Base-by-base conservation (phyloP, 2,329 filamentous ascomycete genomes). In the Pestalotiopsis sp. region DNA sequence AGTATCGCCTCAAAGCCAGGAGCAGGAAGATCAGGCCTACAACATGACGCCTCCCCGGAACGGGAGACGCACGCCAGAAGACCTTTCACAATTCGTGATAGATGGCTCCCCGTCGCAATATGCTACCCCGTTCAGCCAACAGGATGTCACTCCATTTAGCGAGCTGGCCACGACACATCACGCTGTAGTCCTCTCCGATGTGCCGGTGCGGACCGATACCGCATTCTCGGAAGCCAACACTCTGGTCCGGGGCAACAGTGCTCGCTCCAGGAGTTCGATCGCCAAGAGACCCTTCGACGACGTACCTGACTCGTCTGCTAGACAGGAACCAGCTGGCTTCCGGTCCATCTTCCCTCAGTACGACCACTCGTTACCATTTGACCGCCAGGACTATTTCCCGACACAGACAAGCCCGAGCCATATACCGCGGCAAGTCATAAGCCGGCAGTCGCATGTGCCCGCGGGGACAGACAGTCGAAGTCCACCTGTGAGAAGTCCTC, bases 301-400 rank as follows among this genome's bases (percentile, higher is more conserved):
- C 27, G 77, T 79, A 9, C 60, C 77, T 1, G 60, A 69, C 23
- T 69, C 75, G 4, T 72, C 75, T 25, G 64, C 77, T 71, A 70
- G 70, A 31, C 63, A 68, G 2, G 73, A 75, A 52, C 58, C 65
- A 74, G 69, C 81, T 5, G 81, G 86, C 0, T 85, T 92, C 73
- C 86, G 88, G 39, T 94, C 92, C 27, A 94, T 95, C 74, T 95
- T 95, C 74, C 92, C 92, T 7, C 85, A 87, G 38, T 94, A 94
- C 76, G 90, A 95, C 74, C 90, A 89, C 3, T 86, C 86, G 1
- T 77, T 93, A 27, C 84, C 91, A 4, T 85, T 93, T 3, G 84
- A 89, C 67, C 87, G 89, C 68, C 92, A 95, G 75, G 80, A 88
- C 61, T 94, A 95, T 80, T 91, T 87, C 63, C 91, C 92, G 2